Evolutionary conservation across 495 filamentous ascomycete genomes (phyloP).

Genomic region (Patellaria atrata): DNA sequence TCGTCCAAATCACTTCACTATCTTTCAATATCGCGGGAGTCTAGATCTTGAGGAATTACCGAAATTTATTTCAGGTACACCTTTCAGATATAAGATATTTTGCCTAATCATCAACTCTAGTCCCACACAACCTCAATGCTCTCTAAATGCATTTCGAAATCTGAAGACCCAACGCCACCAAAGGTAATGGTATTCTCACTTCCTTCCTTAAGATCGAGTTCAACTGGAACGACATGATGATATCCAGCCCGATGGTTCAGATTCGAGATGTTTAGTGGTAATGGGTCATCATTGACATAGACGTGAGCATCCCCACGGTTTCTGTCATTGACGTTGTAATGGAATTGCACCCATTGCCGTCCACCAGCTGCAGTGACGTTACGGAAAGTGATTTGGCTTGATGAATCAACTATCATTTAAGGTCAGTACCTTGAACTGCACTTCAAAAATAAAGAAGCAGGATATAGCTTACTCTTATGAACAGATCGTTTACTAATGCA

Average conservation of each 20-base stretch:
- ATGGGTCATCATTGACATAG: conserved; percentile 27
- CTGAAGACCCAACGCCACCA: conserved; percentile 23
- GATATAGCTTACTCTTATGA: conserved; percentile 20
- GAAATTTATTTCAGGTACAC: too few species aligned
- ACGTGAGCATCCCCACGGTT: conserved; percentile 29
- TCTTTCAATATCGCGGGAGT: too few species aligned
- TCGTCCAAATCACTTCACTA: too few species aligned
- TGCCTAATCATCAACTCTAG: too few species aligned
- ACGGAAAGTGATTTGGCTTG: conserved; percentile 25
- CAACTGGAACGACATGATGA: conserved; percentile 27
- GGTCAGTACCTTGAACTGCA: neutral
- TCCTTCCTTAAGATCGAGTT: conserved; percentile 24
- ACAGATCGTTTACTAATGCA: conserved; percentile 21
- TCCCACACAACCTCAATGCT: conserved; percentile 11
- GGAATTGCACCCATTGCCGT: conserved; percentile 30
- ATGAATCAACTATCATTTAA: conserved; percentile 6
- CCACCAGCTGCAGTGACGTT: conserved; percentile 30
- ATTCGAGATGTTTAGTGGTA: conserved; percentile 26
- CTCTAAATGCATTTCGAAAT: conserved; percentile 8
- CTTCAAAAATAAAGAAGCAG: conserved; percentile 4
- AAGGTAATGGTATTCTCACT: conserved; percentile 29
- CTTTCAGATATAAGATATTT: too few species aligned
- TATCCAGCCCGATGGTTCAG: conserved; percentile 31
- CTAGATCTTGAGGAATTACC: too few species aligned
- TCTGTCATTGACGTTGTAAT: conserved; percentile 26